phyloP scores from a whole-genome alignment of 768 basidiomycete genomes.

The Candolleomyces eurysporus region DNA sequence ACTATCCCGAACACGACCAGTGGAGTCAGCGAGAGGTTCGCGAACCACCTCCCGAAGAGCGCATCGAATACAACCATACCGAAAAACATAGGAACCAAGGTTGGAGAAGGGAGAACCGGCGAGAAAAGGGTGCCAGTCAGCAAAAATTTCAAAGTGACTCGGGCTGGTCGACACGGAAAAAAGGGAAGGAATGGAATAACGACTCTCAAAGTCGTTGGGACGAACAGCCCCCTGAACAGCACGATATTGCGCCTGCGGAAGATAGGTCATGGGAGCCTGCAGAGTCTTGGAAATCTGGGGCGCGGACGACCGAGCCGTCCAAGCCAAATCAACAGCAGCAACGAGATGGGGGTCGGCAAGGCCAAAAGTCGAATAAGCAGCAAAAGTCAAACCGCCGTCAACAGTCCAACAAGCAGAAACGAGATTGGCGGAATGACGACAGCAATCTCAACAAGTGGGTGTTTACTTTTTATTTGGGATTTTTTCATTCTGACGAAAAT shows the following conservation, averaged over 20 bases:
- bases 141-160: conserved; percentile 41
- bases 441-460: conserved; percentile 74
- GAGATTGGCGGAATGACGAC: conserved; percentile 60
- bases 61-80: conserved; percentile 27
- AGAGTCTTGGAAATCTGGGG: conserved; percentile 56
- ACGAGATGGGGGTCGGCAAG: conserved; percentile 35
- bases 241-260: conserved; percentile 27
- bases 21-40: conserved; percentile 24
- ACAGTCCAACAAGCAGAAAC: conserved; percentile 37
- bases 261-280: conserved; percentile 75
- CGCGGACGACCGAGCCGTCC: conserved; percentile 18
- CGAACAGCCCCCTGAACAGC: conserved; percentile 28
- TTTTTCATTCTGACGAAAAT: conserved; percentile 8
- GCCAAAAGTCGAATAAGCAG: conserved; percentile 20
- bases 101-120: conserved; percentile 38
- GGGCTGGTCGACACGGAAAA: conserved; percentile 54
- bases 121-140: conserved; percentile 35
- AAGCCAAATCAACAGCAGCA: conserved; percentile 32
- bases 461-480: conserved; percentile 8
- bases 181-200: conserved; percentile 39
- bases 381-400: conserved; percentile 31
- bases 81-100: conserved; percentile 32
- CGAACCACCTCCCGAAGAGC: conserved; percentile 31
- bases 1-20: conserved; percentile 32
- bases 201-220: conserved; percentile 20